Base-by-base conservation (phyloP, 306 rosid genomes). In the Lithocarpus polystachyus region DNA sequence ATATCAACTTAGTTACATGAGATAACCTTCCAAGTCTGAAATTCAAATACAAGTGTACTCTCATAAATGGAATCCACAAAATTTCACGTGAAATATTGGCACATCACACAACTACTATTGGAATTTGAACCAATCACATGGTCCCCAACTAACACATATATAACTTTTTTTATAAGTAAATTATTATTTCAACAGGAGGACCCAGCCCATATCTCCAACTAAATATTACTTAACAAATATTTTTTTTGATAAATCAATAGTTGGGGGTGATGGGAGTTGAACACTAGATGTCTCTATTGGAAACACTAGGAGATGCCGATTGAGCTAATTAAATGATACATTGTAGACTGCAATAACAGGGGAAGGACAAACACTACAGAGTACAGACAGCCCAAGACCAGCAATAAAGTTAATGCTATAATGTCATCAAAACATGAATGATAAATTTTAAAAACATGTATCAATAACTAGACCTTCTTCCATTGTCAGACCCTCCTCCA, bases 391-490 rank as follows among this genome's bases (percentile, higher is more conserved):
- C 68, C 68, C 5, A 28, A 62, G 40, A 15, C 43, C 69, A 62
- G 29, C 37, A 15, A 26, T 62, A 26, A 12, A 62, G 14, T 6
- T 28, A 62, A 62, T 26, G 20, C 51, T 2, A 71, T 4, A 71
- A n/a, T 17, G 2, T 13, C 10, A 31, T 28, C 4, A n/a, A 18
- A 40, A 52, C 23, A 55, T 13, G 22, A 62, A 10, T 43, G 70
- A 17, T 26, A 74, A 48, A 13, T 33, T 26, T 37, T 23, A 48
- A 45, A 45, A 72, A 74, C 23, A 73, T 57, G 75, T 65, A 77
- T 65, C n/a, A 76, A 83, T 56, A 77, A 86, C 52, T 43, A 57
- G 57, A 94, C 99, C 99, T 90, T 91, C 93, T 74, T 95, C 98
- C 18, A 84, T 56, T 35, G 88, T 89, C 78, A 71, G 89, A 75